phyloP scores from a whole-genome alignment of 2,329 filamentous ascomycete species.

The Rhinocladiella similis region DNA sequence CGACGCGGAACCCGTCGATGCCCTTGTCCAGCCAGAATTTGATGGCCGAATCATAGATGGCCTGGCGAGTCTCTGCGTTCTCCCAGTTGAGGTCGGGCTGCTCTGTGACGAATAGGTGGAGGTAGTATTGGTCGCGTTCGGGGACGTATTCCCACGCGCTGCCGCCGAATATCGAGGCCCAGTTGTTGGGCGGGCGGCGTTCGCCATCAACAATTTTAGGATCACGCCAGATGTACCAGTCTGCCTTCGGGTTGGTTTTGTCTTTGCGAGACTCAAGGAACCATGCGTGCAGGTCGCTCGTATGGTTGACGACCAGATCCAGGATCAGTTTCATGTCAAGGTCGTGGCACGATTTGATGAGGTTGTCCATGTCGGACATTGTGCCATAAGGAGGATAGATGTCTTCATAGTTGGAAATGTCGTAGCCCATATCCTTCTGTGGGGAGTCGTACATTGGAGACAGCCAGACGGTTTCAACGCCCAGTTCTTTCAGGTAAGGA shows the following conservation, averaged over 20 bases:
- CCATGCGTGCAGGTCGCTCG: slow-evolving; percentile 60
- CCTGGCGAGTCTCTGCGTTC: slow-evolving; percentile 60
- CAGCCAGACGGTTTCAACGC: slow-evolving; percentile 37
- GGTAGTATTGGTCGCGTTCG: slow-evolving; percentile 60
- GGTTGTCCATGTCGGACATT: slow-evolving; percentile 62
- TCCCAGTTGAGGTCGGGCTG: slow-evolving; percentile 83
- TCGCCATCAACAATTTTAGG: slow-evolving; percentile 57
- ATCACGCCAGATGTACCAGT: slow-evolving; percentile 68
- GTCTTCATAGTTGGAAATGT: slow-evolving; percentile 66
- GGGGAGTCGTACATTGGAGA: slow-evolving; percentile 62
- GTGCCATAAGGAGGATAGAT: slow-evolving; percentile 68
- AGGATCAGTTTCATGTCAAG: slow-evolving; percentile 70
- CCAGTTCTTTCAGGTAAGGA: slow-evolving; percentile 36
- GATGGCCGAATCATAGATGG: slow-evolving; percentile 68
- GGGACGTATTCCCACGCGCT: slow-evolving; percentile 30
- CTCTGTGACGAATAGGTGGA: slow-evolving; percentile 69
- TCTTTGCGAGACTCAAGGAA: slow-evolving; percentile 53
- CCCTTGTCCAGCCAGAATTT: slow-evolving; percentile 73
- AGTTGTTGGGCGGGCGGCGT: slow-evolving; percentile 61
- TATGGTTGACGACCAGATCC: slow-evolving; percentile 78
- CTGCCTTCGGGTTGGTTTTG: slow-evolving; percentile 50
- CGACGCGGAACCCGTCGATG: slow-evolving; percentile 68
- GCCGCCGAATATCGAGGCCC: slow-evolving; percentile 44
- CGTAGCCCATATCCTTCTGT: slow-evolving; percentile 70
- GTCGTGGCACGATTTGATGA: slow-evolving; percentile 61